These are phyloP conservation scores for Apiospora koreana DNA, from an alignment of 2,329 filamentous ascomycete species.

Conservation along the genomic window DNA sequence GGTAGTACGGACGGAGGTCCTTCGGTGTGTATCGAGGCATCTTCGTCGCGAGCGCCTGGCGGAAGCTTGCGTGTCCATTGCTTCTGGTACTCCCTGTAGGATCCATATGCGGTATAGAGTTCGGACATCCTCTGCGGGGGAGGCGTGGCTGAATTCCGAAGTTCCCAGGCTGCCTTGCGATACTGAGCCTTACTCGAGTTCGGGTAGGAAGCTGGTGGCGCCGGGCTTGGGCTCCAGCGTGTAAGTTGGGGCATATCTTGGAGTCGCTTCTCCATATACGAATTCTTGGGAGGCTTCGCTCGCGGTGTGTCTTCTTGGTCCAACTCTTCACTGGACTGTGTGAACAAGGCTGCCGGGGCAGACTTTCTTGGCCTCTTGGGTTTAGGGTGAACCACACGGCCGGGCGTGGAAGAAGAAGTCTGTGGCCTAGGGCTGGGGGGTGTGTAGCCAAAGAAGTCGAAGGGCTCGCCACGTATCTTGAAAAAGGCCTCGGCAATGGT, in stretches of 20 bases:
- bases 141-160: constrained; percentile 25
- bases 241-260: not conserved
- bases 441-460: constrained; percentile 34
- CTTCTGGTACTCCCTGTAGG: not conserved
- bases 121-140: constrained; percentile 10
- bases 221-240: not conserved
- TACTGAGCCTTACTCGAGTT: constrained; percentile 25
- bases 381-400: constrained; percentile 20
- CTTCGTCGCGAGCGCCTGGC: not conserved
- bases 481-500: constrained; percentile 34
- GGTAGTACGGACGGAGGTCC: not conserved
- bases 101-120: constrained; percentile 8
- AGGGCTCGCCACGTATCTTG: constrained; percentile 31
- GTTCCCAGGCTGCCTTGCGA: constrained; percentile 24
- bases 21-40: not conserved
- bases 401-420: not conserved
- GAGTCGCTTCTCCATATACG: constrained; percentile 1
- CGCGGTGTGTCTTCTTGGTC: constrained; percentile 7
- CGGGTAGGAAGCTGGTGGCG: constrained; percentile 9
- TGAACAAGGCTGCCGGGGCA: constrained; percentile 36
- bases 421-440: constrained; percentile 34
- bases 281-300: constrained; percentile 12
- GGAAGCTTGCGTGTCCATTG: not conserved
- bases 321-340: not conserved
- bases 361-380: constrained; percentile 40